Percentiles rank a stretch among this genome's conserved stretches.
Conservation (phyloP, 345 rosid species). For the Pelargonium nanum region DNA sequence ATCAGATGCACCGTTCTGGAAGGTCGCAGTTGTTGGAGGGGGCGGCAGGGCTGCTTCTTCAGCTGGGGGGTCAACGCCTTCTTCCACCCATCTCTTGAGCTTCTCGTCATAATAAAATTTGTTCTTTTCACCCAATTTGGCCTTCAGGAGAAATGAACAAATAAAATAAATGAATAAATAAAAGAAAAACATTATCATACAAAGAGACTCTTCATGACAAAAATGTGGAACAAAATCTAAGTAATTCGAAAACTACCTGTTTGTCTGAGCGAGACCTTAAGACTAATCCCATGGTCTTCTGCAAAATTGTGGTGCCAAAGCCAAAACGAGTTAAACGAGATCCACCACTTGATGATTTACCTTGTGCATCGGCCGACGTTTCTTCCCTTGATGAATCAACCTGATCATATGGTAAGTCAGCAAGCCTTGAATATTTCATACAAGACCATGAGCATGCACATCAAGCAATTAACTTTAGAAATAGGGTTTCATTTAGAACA, state of each 20-base stretch:
- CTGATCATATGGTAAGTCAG: slow-evolving; percentile 24
- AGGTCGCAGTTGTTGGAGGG: slow-evolving; percentile 66
- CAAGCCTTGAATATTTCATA: slow-evolving; percentile 10
- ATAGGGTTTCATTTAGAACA: background rate
- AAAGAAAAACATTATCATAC: background rate
- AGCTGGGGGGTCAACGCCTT: slow-evolving; percentile 80
- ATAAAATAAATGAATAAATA: slow-evolving; percentile 15
- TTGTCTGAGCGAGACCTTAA: slow-evolving; percentile 59
- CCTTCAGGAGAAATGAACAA: slow-evolving; percentile 39
- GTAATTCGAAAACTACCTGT: slow-evolving; percentile 41
- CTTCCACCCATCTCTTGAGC: slow-evolving; percentile 97
- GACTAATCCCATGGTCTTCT: slow-evolving; percentile 77
- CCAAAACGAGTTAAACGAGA: slow-evolving; percentile 78
- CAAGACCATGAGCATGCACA: slow-evolving; percentile 1
- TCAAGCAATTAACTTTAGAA: slow-evolving; percentile 7
- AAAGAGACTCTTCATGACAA: background rate
- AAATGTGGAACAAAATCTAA: background rate
- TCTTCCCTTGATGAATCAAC: slow-evolving; percentile 48
- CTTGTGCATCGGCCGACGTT: slow-evolving; percentile 38
- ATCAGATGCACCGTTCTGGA: slow-evolving; percentile 54
- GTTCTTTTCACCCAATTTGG: slow-evolving; percentile 83
- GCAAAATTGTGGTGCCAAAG: slow-evolving; percentile 69
- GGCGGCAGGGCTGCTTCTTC: slow-evolving; percentile 76
- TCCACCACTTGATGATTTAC: slow-evolving; percentile 41
- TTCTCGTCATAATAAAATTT: slow-evolving; percentile 87